Evolutionary conservation across 2,329 filamentous ascomycete species (phyloP).

Genomic region (Epichloe typhina): DNA sequence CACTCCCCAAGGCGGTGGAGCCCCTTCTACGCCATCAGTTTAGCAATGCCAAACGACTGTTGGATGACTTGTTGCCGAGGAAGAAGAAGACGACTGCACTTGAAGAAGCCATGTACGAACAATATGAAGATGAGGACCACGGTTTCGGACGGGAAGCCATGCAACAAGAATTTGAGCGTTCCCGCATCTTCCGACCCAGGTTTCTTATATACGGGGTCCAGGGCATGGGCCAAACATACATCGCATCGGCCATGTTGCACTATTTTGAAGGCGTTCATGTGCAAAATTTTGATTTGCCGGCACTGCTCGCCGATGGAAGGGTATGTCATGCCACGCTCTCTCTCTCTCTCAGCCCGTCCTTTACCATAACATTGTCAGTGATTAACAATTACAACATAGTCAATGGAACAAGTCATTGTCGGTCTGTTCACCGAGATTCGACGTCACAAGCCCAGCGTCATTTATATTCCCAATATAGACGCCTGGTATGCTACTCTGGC

Average conservation of each 20-base stretch:
- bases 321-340: conserved; percentile 29
- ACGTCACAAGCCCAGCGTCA: conserved; percentile 87
- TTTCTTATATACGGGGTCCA: conserved; percentile 68
- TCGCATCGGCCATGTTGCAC: conserved; percentile 74
- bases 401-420: conserved; percentile 78
- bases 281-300: conserved; percentile 85
- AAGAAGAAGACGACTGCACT: conserved; percentile 80
- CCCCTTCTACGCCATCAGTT: conserved; percentile 74
- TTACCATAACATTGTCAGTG: neutral
- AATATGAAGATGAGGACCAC: conserved; percentile 66
- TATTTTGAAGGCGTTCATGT: conserved; percentile 90
- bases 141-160: conserved; percentile 75
- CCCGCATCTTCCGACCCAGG: conserved; percentile 77
- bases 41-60: conserved; percentile 48
- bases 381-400: conserved; percentile 25
- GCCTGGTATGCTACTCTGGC: conserved; percentile 60
- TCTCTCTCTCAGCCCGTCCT: neutral
- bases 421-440: conserved; percentile 86
- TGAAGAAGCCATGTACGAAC: conserved; percentile 86
- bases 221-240: conserved; percentile 90
- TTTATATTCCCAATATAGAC: conserved; percentile 85
- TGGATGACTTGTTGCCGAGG: conserved; percentile 69
- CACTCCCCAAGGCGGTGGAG: conserved; percentile 66
- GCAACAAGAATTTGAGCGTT: conserved; percentile 68
- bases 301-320: conserved; percentile 70